Conservation (phyloP, 192 early-diverging fungal genomes). For the Lunasporangiospora selenospora region DNA sequence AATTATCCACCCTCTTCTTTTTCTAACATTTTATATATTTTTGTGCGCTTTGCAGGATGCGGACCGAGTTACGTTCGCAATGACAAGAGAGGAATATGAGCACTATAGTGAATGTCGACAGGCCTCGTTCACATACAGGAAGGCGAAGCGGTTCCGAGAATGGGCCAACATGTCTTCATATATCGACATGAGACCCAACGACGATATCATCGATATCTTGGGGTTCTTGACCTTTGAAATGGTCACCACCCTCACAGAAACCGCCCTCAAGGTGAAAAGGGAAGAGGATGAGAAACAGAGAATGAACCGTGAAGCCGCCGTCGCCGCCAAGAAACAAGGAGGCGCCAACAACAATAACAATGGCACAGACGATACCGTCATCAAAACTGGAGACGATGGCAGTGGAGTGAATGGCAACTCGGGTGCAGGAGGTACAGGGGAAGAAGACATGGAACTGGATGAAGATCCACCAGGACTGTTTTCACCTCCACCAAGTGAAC, state of each 20-base stretch:
- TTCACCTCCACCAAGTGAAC: conserved; percentile 77
- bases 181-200: conserved; percentile 89
- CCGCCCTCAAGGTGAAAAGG: conserved; percentile 78
- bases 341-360: conserved; percentile 20
- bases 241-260: conserved; percentile 91
- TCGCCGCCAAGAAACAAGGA: conserved; percentile 39
- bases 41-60: conserved; percentile 64
- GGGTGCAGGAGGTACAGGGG: conserved; percentile 30
- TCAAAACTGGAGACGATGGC: too few relatives aligned
- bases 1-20: not conserved
- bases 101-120: conserved; percentile 99
- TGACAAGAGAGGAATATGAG: conserved; percentile 99
- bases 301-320: conserved; percentile 52
- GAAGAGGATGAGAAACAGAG: conserved; percentile 51
- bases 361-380: conserved; percentile 4
- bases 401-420: conserved; percentile 3
- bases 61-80: conserved; percentile 89
- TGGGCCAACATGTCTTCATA: conserved; percentile 93
- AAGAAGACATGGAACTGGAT: conserved; percentile 41
- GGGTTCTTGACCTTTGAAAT: conserved; percentile 97
- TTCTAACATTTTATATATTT: not conserved
- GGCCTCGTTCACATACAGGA: conserved; percentile 96
- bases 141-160: conserved; percentile 91
- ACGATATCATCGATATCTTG: conserved; percentile 95
- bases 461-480: conserved; percentile 70